Evolutionary conservation across 805 yeast species (phyloP).

Genomic region (Middelhovenomyces tepae): DNA sequence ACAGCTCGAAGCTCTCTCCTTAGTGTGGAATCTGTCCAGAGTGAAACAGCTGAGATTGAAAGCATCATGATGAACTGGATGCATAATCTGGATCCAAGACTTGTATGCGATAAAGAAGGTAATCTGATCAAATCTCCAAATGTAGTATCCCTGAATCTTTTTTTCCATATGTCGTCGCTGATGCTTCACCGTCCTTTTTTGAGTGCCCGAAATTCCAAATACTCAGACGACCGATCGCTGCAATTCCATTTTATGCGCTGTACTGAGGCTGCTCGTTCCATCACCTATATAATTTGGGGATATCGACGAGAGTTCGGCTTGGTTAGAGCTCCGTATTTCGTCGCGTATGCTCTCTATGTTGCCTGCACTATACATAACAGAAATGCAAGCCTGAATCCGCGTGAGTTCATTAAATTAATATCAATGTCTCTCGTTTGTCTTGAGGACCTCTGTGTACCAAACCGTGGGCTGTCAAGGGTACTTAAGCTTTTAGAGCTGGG

Average conservation of each 20-base stretch:
- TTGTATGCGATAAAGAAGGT: conserved; percentile 3
- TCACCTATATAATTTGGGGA: conserved; percentile 6
- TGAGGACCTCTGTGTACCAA: conserved; percentile 6
- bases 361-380: conserved; percentile 4
- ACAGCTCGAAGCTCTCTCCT: conserved; percentile 7
- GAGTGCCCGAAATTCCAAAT: not conserved
- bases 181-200: conserved; percentile 7
- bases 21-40: conserved; percentile 1
- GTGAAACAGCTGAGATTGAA: conserved; percentile 5
- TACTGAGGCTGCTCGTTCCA: conserved; percentile 3
- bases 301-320: conserved; percentile 3
- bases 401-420: conserved; percentile 1
- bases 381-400: not conserved
- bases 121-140: conserved; percentile 1
- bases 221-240: conserved; percentile 1
- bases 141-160: conserved; percentile 5
- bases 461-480: conserved; percentile 4
- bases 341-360: conserved; percentile 7
- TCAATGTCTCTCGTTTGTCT: conserved; percentile 6
- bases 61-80: not conserved
- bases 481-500: conserved; percentile 1
- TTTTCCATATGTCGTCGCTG: conserved; percentile 2
- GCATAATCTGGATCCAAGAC: conserved; percentile 2
- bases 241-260: conserved; percentile 3
- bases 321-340: conserved; percentile 6